Evolutionary conservation across 257 asterid genomes (phyloP).

Genomic region (Solanum paucissectum): DNA sequence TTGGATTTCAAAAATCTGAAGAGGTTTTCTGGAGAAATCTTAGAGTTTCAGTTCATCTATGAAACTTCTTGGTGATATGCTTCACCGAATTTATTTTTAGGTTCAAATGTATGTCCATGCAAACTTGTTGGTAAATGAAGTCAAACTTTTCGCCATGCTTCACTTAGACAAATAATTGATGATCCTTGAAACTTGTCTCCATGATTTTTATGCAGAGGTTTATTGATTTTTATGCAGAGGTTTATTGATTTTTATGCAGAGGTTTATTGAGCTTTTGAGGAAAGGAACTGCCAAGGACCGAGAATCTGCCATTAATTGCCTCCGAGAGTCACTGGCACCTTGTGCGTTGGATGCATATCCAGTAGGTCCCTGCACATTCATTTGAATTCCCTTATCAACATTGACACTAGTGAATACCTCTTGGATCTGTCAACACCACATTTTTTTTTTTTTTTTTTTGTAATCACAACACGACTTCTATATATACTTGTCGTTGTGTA

Average conservation of each 20-base stretch:
- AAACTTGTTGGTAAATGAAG: neutral
- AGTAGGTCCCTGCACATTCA: conserved; percentile 24
- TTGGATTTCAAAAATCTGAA: neutral
- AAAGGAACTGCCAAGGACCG: conserved; percentile 77
- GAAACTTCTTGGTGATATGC: neutral
- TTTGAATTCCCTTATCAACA: neutral
- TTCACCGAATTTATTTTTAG: neutral
- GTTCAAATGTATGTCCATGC: neutral
- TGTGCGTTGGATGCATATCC: conserved; percentile 97
- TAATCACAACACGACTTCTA: neutral
- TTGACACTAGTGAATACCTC: neutral
- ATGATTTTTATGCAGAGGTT: conserved; percentile 44
- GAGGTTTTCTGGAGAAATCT: neutral
- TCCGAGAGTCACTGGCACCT: conserved; percentile 76
- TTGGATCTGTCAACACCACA: neutral
- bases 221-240: conserved; percentile 43
- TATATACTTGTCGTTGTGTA: neutral
- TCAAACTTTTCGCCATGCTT: neutral
- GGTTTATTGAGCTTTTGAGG: conserved; percentile 83
- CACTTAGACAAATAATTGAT: neutral
- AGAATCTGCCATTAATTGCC: conserved; percentile 66
- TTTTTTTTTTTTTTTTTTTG: neutral
- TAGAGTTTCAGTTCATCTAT: neutral
- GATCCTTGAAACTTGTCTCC: neutral
- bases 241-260: conserved; percentile 48